Evolutionary conservation across 345 rosid genomes (phyloP).

Genomic region (Bruguiera sexangula): DNA sequence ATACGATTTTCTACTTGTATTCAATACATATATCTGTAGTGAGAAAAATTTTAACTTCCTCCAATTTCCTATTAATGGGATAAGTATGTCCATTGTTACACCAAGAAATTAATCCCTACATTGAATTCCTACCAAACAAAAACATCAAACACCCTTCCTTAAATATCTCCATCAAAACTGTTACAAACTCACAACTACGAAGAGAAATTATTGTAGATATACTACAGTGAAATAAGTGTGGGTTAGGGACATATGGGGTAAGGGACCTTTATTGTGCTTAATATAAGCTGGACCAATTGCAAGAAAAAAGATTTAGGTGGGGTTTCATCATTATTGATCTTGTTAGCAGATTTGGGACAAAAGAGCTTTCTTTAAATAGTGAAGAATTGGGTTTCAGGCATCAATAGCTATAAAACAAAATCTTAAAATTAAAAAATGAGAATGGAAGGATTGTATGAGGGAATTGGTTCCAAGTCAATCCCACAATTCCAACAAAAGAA

Average conservation of each 20-base stretch:
- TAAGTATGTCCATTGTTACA: constrained; percentile 6
- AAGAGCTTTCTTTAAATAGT: too few species aligned
- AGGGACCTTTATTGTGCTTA: constrained; percentile 47
- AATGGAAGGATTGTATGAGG: too few species aligned
- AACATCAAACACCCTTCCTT: constrained; percentile 24
- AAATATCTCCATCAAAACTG: constrained; percentile 22
- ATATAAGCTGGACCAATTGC: constrained; percentile 47
- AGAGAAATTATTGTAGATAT: constrained; percentile 9
- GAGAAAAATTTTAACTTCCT: too few species aligned
- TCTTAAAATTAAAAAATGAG: too few species aligned
- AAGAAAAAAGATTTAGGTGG: constrained; percentile 29
- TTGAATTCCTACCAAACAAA: constrained; percentile 39
- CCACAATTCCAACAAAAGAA: too few species aligned
- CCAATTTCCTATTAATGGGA: too few species aligned
- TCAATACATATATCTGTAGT: too few species aligned
- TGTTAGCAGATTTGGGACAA: constrained; percentile 2
- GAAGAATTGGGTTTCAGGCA: too few species aligned
- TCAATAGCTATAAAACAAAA: too few species aligned
- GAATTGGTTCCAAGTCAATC: too few species aligned
- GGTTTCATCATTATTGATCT: constrained; percentile 44
- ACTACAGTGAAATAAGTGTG: neutral
- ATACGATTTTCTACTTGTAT: too few species aligned
- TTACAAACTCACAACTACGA: constrained; percentile 2
- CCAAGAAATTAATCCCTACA: constrained; percentile 69
- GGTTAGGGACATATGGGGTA: neutral